phyloP scores from a whole-genome alignment of 495 filamentous ascomycete species.

The Xylaria grammica region DNA sequence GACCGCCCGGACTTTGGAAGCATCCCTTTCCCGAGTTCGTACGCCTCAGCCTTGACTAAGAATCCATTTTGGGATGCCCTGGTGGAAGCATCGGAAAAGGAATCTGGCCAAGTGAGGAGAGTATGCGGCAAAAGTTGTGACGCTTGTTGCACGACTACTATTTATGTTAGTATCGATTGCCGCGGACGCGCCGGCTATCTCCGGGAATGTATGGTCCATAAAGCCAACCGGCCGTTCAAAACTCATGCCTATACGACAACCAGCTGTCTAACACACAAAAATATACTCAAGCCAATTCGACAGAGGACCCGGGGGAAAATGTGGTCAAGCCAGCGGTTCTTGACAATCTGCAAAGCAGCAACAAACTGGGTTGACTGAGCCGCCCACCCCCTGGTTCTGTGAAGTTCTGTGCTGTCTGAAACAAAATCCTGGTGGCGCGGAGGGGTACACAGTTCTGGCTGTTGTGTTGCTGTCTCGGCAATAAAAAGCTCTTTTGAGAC shows the following conservation, averaged over 20 bases:
- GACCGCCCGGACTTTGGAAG: conserved; percentile 4
- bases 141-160: too few relatives aligned
- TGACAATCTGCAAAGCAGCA: neutral
- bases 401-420: neutral
- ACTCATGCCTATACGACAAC: too few relatives aligned
- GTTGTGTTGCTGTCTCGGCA: neutral
- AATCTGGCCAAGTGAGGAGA: neutral
- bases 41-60: neutral
- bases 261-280: conserved; percentile 1
- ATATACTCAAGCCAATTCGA: neutral
- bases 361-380: neutral
- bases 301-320: conserved; percentile 1
- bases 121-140: too few relatives aligned
- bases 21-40: neutral
- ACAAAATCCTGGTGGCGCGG: neutral
- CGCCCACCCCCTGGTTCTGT: neutral
- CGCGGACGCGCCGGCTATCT: too few relatives aligned
- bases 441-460: neutral
- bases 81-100: neutral
- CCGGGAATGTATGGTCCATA: too few relatives aligned
- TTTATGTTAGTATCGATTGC: too few relatives aligned
- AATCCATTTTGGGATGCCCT: neutral
- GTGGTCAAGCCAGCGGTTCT: neutral
- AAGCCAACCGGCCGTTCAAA: too few relatives aligned
- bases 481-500: neutral